Evolutionary conservation across 768 basidiomycete species (phyloP).

Genomic region (Cystobasidiopsis lactophilus): DNA sequence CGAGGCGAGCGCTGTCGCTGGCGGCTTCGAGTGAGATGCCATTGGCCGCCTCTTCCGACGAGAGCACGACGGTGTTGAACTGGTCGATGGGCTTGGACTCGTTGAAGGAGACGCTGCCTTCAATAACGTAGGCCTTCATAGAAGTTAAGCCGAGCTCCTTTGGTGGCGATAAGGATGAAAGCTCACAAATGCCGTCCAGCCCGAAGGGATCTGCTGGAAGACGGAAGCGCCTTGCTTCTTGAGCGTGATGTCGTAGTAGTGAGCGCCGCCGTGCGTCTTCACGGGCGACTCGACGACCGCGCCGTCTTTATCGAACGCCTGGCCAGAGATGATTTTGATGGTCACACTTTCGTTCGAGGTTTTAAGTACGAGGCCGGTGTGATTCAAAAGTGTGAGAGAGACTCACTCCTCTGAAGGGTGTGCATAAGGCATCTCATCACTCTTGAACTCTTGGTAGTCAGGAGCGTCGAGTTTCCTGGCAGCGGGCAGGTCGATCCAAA

Average conservation of each 20-base stretch:
- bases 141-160: too few species aligned
- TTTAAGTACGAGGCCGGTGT: neutral
- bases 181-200: constrained; percentile 88
- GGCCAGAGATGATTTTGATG: constrained; percentile 77
- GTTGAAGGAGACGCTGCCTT: constrained; percentile 45
- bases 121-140: constrained; percentile 42
- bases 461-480: constrained; percentile 63
- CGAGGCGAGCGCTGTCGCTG: constrained; percentile 45
- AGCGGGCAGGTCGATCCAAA: constrained; percentile 23
- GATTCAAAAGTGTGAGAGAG: neutral
- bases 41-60: constrained; percentile 35
- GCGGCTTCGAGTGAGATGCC: constrained; percentile 43
- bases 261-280: constrained; percentile 72
- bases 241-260: constrained; percentile 68
- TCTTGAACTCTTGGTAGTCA: constrained; percentile 58
- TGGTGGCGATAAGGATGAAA: too few species aligned
- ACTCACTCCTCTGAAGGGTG: constrained; percentile 2
- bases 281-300: constrained; percentile 45
- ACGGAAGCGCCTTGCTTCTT: constrained; percentile 36
- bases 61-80: constrained; percentile 69
- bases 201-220: constrained; percentile 67
- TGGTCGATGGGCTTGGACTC: constrained; percentile 29
- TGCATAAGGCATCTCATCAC: constrained; percentile 28
- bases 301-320: constrained; percentile 42
- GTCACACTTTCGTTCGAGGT: constrained; percentile 32